phyloP scores from a whole-genome alignment of 257 asterid genomes.

The Thymus mandschuricus region DNA sequence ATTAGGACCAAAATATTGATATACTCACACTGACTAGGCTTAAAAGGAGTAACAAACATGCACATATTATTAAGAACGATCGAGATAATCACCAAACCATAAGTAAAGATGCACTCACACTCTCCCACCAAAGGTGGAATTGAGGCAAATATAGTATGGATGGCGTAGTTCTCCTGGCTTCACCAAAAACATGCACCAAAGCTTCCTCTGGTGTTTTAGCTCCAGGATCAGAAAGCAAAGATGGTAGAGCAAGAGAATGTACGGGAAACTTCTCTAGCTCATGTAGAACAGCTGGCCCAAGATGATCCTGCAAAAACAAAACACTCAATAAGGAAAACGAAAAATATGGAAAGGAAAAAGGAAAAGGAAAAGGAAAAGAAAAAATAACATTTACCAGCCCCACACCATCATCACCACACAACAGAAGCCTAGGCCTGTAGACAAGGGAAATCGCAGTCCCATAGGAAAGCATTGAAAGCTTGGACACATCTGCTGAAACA shows the following conservation, averaged over 20 bases:
- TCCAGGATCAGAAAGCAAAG: slow-evolving; percentile 98
- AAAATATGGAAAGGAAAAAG: slow-evolving; percentile 3
- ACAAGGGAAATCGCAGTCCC: slow-evolving; percentile 92
- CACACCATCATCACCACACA: slow-evolving; percentile 83
- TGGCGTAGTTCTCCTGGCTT: slow-evolving; percentile 96
- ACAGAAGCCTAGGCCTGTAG: slow-evolving; percentile 84
- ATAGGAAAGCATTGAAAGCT: slow-evolving; percentile 79
- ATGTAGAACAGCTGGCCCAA: slow-evolving; percentile 96
- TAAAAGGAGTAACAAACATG: neutral
- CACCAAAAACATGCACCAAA: slow-evolving; percentile 92
- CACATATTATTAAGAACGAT: slow-evolving; percentile 22
- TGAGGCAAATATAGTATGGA: slow-evolving; percentile 91
- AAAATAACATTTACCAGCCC: slow-evolving; percentile 73
- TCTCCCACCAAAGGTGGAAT: slow-evolving; percentile 99
- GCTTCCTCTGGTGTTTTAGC: slow-evolving; percentile 99
- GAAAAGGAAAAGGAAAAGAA: neutral
- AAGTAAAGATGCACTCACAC: slow-evolving; percentile 60
- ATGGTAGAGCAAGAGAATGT: slow-evolving; percentile 93
- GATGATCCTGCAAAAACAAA: slow-evolving; percentile 78
- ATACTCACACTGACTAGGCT: neutral
- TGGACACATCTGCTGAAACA: slow-evolving; percentile 68
- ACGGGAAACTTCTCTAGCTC: slow-evolving; percentile 97
- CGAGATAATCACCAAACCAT: slow-evolving; percentile 24
- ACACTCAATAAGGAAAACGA: slow-evolving; percentile 32
- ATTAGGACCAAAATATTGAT: slow-evolving; percentile 19